Conservation (phyloP, 176 grass and related monocot genomes). For the Zoysia pacifica region DNA sequence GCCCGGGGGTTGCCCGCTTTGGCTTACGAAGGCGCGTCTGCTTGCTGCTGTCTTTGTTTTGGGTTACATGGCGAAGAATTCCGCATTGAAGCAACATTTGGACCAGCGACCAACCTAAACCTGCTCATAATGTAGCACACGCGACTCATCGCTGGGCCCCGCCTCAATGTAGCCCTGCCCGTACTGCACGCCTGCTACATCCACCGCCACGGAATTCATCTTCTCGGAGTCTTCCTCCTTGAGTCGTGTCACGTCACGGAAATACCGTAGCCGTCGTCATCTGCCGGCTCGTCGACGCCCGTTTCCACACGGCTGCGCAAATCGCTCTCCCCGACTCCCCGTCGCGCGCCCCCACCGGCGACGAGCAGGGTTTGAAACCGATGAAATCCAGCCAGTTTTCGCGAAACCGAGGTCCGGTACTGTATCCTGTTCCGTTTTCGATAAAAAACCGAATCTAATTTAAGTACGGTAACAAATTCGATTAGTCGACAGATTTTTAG, state of each 20-base stretch:
- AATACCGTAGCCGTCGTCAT: slow-evolving; percentile 34
- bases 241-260: slow-evolving; percentile 1
- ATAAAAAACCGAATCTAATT: too few relatives aligned
- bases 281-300: slow-evolving; percentile 24
- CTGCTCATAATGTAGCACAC: slow-evolving; percentile 29
- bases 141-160: slow-evolving; percentile 23
- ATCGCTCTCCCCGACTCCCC: slow-evolving; percentile 13
- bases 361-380: too few relatives aligned
- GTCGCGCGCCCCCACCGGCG: slow-evolving; percentile 1
- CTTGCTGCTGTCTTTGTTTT: background rate
- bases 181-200: background rate
- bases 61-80: slow-evolving; percentile 28
- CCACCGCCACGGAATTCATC: background rate
- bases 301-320: slow-evolving; percentile 40
- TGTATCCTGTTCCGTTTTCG: too few relatives aligned
- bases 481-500: too few relatives aligned
- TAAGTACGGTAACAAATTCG: too few relatives aligned
- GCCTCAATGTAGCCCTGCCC: background rate
- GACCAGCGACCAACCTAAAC: slow-evolving; percentile 44
- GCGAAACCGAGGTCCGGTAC: too few relatives aligned
- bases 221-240: background rate
- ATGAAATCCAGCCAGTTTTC: too few relatives aligned
- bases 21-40: background rate
- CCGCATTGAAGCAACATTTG: slow-evolving; percentile 45
- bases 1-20: slow-evolving; percentile 28